Evolutionary conservation across 129 eudicot species (phyloP), one percentile per base, ranked within the genome.

Genomic region (Scalesia atractyloides): DNA sequence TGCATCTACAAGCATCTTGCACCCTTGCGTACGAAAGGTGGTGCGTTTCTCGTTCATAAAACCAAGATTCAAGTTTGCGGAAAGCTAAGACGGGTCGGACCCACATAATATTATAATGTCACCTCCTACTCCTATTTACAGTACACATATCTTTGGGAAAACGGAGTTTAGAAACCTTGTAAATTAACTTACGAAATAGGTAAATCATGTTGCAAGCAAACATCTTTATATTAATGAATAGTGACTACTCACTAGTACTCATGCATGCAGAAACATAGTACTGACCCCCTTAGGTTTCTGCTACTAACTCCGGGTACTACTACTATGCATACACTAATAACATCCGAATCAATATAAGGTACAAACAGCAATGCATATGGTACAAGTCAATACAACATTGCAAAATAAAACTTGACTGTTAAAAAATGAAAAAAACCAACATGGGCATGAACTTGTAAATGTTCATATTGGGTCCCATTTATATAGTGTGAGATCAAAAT

Each of bases 201-300:
- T 67, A 57, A 76, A 16, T 39, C 63, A 5, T 41, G 48, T 39
- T 12, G 68, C 57, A 76, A 56, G 67, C 73, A 76, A 76, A 56
- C 67, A 66, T 9, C 30, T 54, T 52, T 53, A 36, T 57, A 54
- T 66, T 68, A 76, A 56, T 56, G 61, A 67, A 44, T 68, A 68
- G 61, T 11, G 69, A 76, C 53, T 30, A 30, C 34, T 30, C 34
- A 30, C 34, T 30, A 30, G 34, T 13, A 15, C 63, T 58, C 81
- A 76, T 18, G 63, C 74, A 48, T 68, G 75, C 69, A 76, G 39
- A 58, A 76, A 44, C 74, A 58, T 59, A 68, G 80, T 76, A 76
- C 69, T 33, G 80, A 76, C 80, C 74, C 68, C 75, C 30, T 66
- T 13, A 14, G 17, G 48, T 13, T 74, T 39, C 46, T 37, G 39